These are phyloP conservation scores for Xylaria castorea DNA, from an alignment of 495 filamentous ascomycete genomes.

Conservation along the genomic window DNA sequence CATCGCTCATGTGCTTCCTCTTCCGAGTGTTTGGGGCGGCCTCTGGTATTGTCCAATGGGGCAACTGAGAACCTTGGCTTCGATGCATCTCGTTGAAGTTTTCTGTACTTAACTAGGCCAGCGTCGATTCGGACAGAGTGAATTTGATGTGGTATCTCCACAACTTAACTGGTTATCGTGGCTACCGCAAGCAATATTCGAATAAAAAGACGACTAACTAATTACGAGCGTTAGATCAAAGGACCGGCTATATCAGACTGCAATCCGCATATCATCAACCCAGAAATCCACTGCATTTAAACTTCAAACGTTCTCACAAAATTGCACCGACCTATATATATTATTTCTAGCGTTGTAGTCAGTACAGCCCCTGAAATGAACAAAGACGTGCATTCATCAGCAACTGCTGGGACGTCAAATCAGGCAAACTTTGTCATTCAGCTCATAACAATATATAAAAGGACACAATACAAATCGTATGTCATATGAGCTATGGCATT, in stretches of 20 bases:
- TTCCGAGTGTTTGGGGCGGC: neutral
- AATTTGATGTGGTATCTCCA: neutral
- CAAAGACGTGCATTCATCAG: neutral
- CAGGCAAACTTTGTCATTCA: neutral
- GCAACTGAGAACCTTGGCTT: neutral
- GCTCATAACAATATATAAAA: neutral
- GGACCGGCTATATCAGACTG: neutral
- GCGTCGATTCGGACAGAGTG: neutral
- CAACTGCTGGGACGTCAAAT: neutral
- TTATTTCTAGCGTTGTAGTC: neutral
- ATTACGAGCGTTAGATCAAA: neutral
- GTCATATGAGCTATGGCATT: neutral
- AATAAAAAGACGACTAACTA: neutral
- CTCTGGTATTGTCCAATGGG: neutral
- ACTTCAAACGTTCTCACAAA: neutral
- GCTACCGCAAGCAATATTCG: neutral
- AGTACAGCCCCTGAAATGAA: neutral
- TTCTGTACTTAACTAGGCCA: neutral
- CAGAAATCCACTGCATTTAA: neutral
- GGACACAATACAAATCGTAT: neutral
- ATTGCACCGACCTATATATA: neutral
- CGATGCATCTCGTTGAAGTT: neutral
- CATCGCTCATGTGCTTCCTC: neutral
- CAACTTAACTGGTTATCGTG: neutral
- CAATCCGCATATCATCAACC: neutral